Conservation (phyloP, 768 basidiomycete species). For the Podaxis sp. region DNA sequence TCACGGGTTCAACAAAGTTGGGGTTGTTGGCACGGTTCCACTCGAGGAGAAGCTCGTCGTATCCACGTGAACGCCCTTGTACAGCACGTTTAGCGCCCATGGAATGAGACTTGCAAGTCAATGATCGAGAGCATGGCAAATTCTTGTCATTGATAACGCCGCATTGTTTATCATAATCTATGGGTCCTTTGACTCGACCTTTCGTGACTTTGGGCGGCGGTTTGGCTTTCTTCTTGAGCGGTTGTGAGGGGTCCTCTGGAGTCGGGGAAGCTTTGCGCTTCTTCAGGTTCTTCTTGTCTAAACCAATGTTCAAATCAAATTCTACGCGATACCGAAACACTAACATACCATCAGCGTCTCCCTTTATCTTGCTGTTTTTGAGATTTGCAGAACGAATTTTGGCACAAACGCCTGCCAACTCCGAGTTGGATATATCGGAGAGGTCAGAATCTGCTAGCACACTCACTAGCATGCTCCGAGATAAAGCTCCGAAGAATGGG, state of each 20-base stretch:
- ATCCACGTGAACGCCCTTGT: slow-evolving; percentile 75
- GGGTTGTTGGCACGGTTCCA: slow-evolving; percentile 90
- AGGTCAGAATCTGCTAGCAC: not conserved
- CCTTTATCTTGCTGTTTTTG: slow-evolving; percentile 58
- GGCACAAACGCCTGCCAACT: slow-evolving; percentile 54
- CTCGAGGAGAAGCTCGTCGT: slow-evolving; percentile 86
- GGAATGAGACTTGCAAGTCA: slow-evolving; percentile 97
- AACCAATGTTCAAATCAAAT: not conserved
- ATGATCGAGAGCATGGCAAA: slow-evolving; percentile 87
- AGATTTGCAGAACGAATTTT: slow-evolving; percentile 51
- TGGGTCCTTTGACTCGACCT: slow-evolving; percentile 78
- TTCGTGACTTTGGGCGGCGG: slow-evolving; percentile 70
- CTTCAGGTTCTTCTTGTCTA: slow-evolving; percentile 52
- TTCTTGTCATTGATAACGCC: slow-evolving; percentile 97
- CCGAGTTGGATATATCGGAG: slow-evolving; percentile 7
- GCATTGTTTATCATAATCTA: slow-evolving; percentile 90
- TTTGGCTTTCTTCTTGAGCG: slow-evolving; percentile 78
- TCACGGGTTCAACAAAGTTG: slow-evolving; percentile 85
- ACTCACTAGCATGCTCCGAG: slow-evolving; percentile 69
- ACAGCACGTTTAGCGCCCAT: slow-evolving; percentile 97
- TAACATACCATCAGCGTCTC: slow-evolving; percentile 43
- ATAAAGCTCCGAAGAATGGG: slow-evolving; percentile 75
- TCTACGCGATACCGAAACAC: not conserved
- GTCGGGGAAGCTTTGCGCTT: slow-evolving; percentile 83
- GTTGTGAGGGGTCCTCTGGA: slow-evolving; percentile 58